Evolutionary conservation across 2,329 filamentous ascomycete genomes (phyloP), one percentile per base, ranked within the genome.

Genomic region (Diplodia mutila): DNA sequence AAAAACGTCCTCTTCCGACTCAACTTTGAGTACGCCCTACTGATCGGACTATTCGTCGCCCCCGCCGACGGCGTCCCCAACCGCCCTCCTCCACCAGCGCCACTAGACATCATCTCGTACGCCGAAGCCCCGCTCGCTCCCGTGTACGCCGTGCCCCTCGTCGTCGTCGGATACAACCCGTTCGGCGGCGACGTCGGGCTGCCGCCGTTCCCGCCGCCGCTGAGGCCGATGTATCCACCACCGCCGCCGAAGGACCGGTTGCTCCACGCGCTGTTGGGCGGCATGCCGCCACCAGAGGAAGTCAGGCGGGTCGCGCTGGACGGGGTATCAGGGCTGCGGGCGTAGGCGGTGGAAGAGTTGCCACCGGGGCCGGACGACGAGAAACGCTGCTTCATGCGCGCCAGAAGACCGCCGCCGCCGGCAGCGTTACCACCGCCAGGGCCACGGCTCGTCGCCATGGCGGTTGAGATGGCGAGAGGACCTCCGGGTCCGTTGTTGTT

Each of bases 1-100:
- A 66, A 37, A 66, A 59, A 66, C 39, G 64, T 59, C 64, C 37
- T 66, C 21, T 57, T 59, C 64, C 54, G 42, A 51, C 64, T 66
- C 52, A 66, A 51, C 39, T 66, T 66, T 29, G 52, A 57, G 29
- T 66, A 66, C 29, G 64, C 64, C 27, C 64, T 34, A 18, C 57
- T 61, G 18, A 61, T 61, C 52, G 51, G 21, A 34, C 37, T 55
- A 21, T 37, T 27, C 34, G 51, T 29, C 51, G 16, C 29, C 52
- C 1, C 3, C 37, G 14, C 21, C 4, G n/a, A n/a, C 21, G 8
- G 39, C 32, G 34, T 21, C 12, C 21, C 25, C 8, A 16, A 11
- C 34, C 32, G 23, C 46, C 16, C 11, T 21, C 29, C 29, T 14
- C 63, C 32, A 25, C 48, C 21, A 8, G 32, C 32, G 16, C 29